Evolutionary conservation across 306 rosid species (phyloP).

Genomic region (Trifolium repens): DNA sequence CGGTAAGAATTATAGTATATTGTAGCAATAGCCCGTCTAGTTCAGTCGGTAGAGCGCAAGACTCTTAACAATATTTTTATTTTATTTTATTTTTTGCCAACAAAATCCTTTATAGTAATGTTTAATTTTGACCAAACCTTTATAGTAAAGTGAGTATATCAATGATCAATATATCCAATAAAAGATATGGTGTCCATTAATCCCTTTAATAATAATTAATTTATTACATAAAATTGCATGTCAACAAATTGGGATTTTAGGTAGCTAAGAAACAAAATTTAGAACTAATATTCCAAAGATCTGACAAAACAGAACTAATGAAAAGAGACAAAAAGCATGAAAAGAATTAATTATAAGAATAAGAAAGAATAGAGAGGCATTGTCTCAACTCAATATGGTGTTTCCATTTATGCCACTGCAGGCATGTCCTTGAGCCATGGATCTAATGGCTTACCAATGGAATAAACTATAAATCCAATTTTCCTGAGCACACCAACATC

Average conservation of each 20-base stretch:
- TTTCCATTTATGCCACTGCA: constrained; percentile 60
- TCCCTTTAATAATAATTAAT: not conserved
- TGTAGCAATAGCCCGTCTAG: too few relatives aligned
- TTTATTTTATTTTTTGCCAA: too few relatives aligned
- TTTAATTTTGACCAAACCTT: too few relatives aligned
- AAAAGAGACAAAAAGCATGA: constrained; percentile 30
- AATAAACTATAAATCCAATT: constrained; percentile 76
- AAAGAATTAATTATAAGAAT: constrained; percentile 26
- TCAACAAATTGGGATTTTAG: constrained; percentile 24
- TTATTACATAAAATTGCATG: constrained; percentile 47
- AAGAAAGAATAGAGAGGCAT: constrained; percentile 18
- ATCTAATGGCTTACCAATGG: constrained; percentile 82
- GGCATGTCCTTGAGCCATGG: constrained; percentile 94
- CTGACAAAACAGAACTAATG: constrained; percentile 34
- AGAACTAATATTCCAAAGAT: constrained; percentile 19
- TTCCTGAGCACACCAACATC: constrained; percentile 61
- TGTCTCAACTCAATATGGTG: constrained; percentile 5
- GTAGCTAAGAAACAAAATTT: not conserved
- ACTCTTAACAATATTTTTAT: too few relatives aligned
- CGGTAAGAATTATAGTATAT: too few relatives aligned
- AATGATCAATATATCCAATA: too few relatives aligned
- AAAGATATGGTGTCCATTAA: constrained; percentile 5
- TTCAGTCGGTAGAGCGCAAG: too few relatives aligned
- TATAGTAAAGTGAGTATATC: too few relatives aligned
- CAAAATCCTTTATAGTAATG: too few relatives aligned